Percentiles rank a stretch among this genome's conserved stretches.
These are phyloP conservation scores for Diaporthe caulivora DNA, from an alignment of 2,329 filamentous ascomycete genomes.

Conservation along the genomic window DNA sequence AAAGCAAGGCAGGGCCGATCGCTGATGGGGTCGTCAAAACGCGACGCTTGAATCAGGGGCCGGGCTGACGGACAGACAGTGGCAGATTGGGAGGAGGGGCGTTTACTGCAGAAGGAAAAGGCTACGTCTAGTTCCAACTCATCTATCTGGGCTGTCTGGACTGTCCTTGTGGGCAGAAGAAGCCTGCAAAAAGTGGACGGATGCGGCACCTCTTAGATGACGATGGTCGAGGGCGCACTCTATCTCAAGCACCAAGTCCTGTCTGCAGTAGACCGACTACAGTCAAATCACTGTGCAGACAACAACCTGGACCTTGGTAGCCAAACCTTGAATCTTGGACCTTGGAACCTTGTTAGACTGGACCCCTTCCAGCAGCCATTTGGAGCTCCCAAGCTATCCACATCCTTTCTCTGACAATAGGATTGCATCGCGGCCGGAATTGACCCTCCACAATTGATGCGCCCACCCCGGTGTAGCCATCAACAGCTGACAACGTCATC, in stretches of 20 bases:
- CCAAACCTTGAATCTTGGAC: conserved; percentile 4
- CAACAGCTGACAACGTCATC: conserved; percentile 11
- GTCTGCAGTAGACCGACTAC: neutral
- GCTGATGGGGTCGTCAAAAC: conserved; percentile 23
- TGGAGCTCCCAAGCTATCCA: neutral
- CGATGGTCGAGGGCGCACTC: conserved; percentile 12
- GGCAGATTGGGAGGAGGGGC: neutral
- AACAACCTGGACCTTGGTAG: conserved; percentile 2
- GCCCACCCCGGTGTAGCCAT: neutral
- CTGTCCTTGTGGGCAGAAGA: neutral
- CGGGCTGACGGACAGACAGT: neutral
- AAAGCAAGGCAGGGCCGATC: conserved; percentile 18
- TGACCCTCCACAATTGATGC: conserved; percentile 8
- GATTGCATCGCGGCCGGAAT: neutral
- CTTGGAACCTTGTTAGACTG: conserved; percentile 2
- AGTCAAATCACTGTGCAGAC: no score
- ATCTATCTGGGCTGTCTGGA: no score
- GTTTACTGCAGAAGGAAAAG: neutral
- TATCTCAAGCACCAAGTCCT: conserved; percentile 5
- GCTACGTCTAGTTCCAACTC: neutral
- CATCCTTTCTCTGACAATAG: conserved; percentile 10
- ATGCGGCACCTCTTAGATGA: conserved; percentile 19
- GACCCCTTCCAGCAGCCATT: neutral
- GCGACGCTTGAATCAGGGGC: conserved; percentile 24
- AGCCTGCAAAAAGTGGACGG: conserved; percentile 21